A percentile compares a stretch with the other conserved stretches of the same genome.
phyloP scores from a whole-genome alignment of 106 monocot genomes.

The Phalaenopsis equestris region DNA sequence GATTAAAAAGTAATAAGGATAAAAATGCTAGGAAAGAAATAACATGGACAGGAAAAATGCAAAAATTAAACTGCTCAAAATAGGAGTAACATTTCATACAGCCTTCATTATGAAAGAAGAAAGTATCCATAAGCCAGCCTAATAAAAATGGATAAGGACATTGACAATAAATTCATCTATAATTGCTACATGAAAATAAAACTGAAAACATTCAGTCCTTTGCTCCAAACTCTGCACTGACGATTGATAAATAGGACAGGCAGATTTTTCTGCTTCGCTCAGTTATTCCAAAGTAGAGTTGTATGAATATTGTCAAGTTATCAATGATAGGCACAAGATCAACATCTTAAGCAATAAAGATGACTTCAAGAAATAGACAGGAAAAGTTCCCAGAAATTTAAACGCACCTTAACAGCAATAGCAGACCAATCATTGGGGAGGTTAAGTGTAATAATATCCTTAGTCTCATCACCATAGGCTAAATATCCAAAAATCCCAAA shows the following conservation, averaged over 20 bases:
- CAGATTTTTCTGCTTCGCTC: background rate
- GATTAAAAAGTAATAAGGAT: no score
- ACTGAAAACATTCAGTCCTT: no score
- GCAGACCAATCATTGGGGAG: slow-evolving; percentile 76
- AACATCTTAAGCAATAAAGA: background rate
- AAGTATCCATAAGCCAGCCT: no score
- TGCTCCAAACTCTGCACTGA: background rate
- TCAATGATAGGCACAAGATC: background rate
- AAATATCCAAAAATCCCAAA: slow-evolving; percentile 84
- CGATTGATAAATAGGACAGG: background rate
- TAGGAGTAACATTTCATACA: no score
- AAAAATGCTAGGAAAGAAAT: no score
- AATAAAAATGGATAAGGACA: no score
- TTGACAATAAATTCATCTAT: no score
- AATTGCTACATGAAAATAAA: no score
- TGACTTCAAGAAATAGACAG: no score
- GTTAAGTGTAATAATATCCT: slow-evolving; percentile 88
- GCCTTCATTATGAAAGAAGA: no score
- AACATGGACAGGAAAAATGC: no score
- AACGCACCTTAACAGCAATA: slow-evolving; percentile 58
- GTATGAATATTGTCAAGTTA: background rate
- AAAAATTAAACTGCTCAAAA: no score
- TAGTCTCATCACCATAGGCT: slow-evolving; percentile 85
- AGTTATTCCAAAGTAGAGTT: background rate
- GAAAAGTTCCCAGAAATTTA: background rate